A percentile compares a stretch with the other conserved stretches of the same genome.
Evolutionary conservation across 2,329 filamentous ascomycete species (phyloP).

Genomic region (Microdochium bolleyi): DNA sequence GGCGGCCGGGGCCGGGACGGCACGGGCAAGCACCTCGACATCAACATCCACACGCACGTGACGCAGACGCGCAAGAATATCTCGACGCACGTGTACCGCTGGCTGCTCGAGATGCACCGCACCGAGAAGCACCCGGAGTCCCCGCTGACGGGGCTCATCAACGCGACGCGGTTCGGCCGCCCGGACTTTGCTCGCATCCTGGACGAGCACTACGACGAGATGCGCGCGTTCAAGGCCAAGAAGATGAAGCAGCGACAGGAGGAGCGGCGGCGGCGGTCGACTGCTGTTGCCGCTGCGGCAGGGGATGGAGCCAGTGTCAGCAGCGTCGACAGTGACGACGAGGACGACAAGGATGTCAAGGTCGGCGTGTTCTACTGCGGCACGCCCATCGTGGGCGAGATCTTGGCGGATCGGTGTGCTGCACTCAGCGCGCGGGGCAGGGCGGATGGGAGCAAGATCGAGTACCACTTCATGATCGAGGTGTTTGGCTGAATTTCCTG

Average conservation of each 20-base stretch:
- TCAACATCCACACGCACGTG: constrained; percentile 48
- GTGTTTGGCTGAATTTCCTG: constrained; percentile 50
- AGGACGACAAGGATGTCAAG: constrained; percentile 37
- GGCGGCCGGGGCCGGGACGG: background rate
- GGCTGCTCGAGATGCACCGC: constrained; percentile 47
- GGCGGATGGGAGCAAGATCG: constrained; percentile 40
- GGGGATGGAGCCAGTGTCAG: background rate
- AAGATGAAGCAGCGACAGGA: background rate
- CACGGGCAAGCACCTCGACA: constrained; percentile 30
- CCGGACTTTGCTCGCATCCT: constrained; percentile 46
- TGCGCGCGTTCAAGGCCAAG: constrained; percentile 17
- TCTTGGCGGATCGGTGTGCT: constrained; percentile 45
- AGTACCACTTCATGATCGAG: constrained; percentile 51
- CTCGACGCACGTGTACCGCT: constrained; percentile 46
- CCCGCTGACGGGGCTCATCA: constrained; percentile 44
- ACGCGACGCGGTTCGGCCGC: constrained; percentile 44
- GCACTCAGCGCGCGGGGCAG: constrained; percentile 40
- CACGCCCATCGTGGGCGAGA: constrained; percentile 44
- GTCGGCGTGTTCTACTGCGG: constrained; percentile 52
- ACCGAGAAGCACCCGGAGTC: constrained; percentile 41
- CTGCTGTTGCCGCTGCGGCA: background rate
- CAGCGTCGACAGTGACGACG: constrained; percentile 5
- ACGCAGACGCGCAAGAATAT: constrained; percentile 45
- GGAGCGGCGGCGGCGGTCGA: background rate
- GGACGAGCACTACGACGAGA: constrained; percentile 44